A percentile compares a stretch with the other conserved stretches of the same genome.
These are phyloP conservation scores for Musa troglodytarum DNA, from an alignment of 176 grass and related monocot species.

Conservation along the genomic window DNA sequence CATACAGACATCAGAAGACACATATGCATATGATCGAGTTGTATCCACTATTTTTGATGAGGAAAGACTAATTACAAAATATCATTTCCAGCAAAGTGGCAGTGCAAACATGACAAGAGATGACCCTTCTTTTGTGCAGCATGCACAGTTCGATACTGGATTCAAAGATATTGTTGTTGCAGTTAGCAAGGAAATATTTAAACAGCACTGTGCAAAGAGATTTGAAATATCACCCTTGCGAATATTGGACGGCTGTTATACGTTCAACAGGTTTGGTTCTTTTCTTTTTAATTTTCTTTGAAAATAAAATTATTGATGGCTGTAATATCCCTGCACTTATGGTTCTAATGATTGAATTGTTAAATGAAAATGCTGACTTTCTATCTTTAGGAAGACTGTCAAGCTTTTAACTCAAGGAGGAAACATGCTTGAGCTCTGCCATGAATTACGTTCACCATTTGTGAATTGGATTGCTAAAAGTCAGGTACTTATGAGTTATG, in stretches of 20 bases:
- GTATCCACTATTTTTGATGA: conserved; percentile 92
- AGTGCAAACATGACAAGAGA: conserved; percentile 36
- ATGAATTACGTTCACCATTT: conserved; percentile 79
- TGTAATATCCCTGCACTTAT: neutral
- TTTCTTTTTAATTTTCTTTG: conserved; percentile 9
- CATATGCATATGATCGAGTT: conserved; percentile 84
- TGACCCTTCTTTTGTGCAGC: conserved; percentile 28
- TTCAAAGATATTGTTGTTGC: conserved; percentile 65
- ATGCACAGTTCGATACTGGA: conserved; percentile 47
- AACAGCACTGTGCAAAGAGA: conserved; percentile 85
- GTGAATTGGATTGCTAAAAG: conserved; percentile 60
- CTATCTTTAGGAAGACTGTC: conserved; percentile 54
- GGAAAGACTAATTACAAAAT: conserved; percentile 55
- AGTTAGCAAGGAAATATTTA: conserved; percentile 93
- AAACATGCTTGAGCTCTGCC: conserved; percentile 89
- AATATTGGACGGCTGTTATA: conserved; percentile 46
- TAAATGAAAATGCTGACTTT: conserved; percentile 5
- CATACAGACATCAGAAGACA: conserved; percentile 82
- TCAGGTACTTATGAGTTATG: conserved; percentile 35
- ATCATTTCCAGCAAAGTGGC: conserved; percentile 45
- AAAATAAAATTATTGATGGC: neutral
- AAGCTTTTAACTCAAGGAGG: conserved; percentile 91
- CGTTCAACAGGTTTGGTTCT: conserved; percentile 51
- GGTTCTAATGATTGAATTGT: conserved; percentile 11
- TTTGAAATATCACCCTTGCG: conserved; percentile 64